These are phyloP conservation scores for Coprinellus micaceus DNA, from an alignment of 768 basidiomycete genomes.

Conservation along the genomic window DNA sequence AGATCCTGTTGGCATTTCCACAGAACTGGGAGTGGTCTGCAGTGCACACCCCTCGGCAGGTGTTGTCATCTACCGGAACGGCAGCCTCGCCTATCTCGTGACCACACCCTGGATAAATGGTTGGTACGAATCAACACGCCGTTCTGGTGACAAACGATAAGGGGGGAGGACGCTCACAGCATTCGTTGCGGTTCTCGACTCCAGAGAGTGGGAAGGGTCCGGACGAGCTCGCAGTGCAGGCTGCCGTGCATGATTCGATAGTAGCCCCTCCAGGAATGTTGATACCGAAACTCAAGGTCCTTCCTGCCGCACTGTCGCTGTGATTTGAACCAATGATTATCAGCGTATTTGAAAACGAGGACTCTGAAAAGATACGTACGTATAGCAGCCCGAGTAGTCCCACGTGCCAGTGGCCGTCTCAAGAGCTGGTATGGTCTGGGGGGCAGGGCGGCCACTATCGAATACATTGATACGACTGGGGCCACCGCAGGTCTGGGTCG, in stretches of 20 bases:
- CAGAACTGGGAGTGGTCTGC: conserved; percentile 37
- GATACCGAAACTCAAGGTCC: conserved; percentile 32
- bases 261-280: conserved; percentile 44
- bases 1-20: conserved; percentile 36
- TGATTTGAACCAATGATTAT: neutral
- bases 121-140: neutral
- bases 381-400: conserved; percentile 64
- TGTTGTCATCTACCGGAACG: conserved; percentile 35
- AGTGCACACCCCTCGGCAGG: conserved; percentile 38
- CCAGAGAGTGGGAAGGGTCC: conserved; percentile 37
- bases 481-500: conserved; percentile 53
- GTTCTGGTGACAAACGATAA: neutral
- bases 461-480: conserved; percentile 50
- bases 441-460: conserved; percentile 48
- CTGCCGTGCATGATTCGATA: conserved; percentile 45
- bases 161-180: conserved; percentile 34
- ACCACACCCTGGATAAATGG: conserved; percentile 34
- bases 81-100: conserved; percentile 30
- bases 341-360: neutral
- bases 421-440: conserved; percentile 40
- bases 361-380: conserved; percentile 30
- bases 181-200: conserved; percentile 44
- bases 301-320: conserved; percentile 31
- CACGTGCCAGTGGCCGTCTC: conserved; percentile 41
- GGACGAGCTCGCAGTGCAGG: conserved; percentile 36